phyloP scores from a whole-genome alignment of 257 asterid genomes.

The Scutellaria baicalensis region DNA sequence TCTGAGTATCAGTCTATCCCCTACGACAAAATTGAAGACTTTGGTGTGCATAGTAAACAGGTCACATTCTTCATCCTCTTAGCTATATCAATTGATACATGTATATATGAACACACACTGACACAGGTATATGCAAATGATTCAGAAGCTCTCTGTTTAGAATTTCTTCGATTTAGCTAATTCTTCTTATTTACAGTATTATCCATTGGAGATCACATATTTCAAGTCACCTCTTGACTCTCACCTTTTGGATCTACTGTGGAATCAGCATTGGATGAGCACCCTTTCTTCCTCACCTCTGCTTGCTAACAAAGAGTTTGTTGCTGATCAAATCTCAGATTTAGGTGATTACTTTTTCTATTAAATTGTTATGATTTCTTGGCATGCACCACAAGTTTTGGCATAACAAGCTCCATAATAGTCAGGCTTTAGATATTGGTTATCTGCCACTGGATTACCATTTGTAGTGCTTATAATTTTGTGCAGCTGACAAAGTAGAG shows the following conservation, averaged over 20 bases:
- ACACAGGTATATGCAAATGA: too few relatives aligned
- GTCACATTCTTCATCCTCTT: conserved; percentile 20
- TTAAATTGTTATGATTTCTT: conserved; percentile 11
- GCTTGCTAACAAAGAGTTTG: conserved; percentile 96
- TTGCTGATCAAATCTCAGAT: conserved; percentile 96
- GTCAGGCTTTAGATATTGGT: too few relatives aligned
- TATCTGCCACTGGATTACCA: too few relatives aligned
- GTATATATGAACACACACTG: too few relatives aligned
- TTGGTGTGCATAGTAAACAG: conserved; percentile 99
- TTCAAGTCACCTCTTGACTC: conserved; percentile 90
- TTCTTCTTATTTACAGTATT: conserved; percentile 53
- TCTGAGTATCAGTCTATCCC: conserved; percentile 98
- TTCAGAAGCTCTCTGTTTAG: background rate
- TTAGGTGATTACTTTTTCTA: conserved; percentile 34
- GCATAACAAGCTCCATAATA: background rate
- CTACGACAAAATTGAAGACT: conserved; percentile 91
- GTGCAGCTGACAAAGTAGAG: conserved; percentile 92
- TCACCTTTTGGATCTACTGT: conserved; percentile 84
- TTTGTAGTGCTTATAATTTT: background rate
- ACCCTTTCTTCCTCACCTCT: conserved; percentile 96
- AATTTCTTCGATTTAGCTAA: background rate
- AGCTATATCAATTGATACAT: too few relatives aligned
- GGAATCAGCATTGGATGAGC: conserved; percentile 99
- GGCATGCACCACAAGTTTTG: conserved; percentile 5
- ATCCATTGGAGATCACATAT: conserved; percentile 90